Evolutionary conservation across 2,329 filamentous ascomycete species (phyloP), one percentile per base, ranked within the genome.

Genomic region (Hypomyces rosellus): DNA sequence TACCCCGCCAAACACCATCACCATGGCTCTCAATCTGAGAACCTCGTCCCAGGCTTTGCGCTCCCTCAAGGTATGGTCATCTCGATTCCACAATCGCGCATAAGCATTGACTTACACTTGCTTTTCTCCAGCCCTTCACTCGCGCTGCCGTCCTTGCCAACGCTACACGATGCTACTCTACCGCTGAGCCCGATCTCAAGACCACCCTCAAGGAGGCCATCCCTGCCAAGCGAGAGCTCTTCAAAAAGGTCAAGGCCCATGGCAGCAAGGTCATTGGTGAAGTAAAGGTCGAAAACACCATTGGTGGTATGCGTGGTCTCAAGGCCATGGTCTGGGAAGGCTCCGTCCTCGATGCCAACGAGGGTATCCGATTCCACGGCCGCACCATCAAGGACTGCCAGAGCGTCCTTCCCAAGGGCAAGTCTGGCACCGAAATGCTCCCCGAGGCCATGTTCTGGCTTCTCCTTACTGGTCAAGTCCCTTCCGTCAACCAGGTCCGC

Each of bases 381-480:
- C 87, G 86, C 64, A 96, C 91, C 57, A 99, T 99, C 77, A 95
- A 95, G 74, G 92, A 99, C 67, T 99, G 93, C 76, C 93, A 97
- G 68, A 82, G 85, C 59, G 86, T 90, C 69, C 83, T 97, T 14
- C 91, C 93, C 67, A 97, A 96, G 77, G 93, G 92, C 59, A 89
- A 81, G 53, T 82, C 87, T 3, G 89, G 92, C 62, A 95, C 89
- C 5, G 92, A 97, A 74, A 99, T 97, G 93, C 81, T 97, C 12
- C 93, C 93, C 44, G 93, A 99, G 73, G 85, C 92, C 70, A 99
- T 99, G 93, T 99, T 99, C 80, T 99, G 93, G 93, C 83, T 97
- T 39, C 83, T 99, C 46, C 78, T 99, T 60, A 99, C 93, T 9
- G 93, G 93, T 53, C 80, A 95, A 70, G 88, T 97, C 18, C 93